Base-by-base conservation (phyloP, 495 filamentous ascomycete species). In the Aspergillus affinis region DNA sequence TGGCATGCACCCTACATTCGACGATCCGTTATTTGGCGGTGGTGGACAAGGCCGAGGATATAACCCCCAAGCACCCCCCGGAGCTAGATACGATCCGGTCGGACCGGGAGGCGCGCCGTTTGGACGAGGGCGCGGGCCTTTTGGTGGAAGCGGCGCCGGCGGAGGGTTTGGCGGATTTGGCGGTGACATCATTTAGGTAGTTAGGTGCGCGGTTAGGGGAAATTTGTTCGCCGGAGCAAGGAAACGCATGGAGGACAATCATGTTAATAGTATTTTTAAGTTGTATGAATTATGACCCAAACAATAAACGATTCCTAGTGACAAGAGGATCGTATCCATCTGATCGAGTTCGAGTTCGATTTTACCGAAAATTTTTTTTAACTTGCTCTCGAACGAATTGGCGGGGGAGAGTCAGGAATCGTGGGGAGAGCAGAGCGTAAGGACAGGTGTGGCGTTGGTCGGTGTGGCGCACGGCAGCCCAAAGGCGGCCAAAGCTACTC, bases 1-100 rank as follows among this genome's bases (percentile, higher is more conserved):
- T 47, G 94, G 94, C 2, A 98, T 98, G 94, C 90, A 97, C 74
- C 94, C 94, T 0, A 95, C 91, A 0, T 93, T 96, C 65, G 91
- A 97, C 67, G 94, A 98, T 72, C 92, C 91, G 27, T 71, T 97
- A 65, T 97, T 97, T 71, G 84, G 82, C 41, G 91, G 90, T 0
- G 90, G 90, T 0, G 79, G 76, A 18, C 80, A 80, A 10, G 73
- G 71, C 30, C 75, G 75, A 26, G 79, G 69, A 4, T 76, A 72
- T 61, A 64, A 74, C 60, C 72, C 74, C 17, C 81, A 77, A 47
- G 78, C 75, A 36, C 83, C 83, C 6, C 80, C 79, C 6, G 88
- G 87, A 29, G 75, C 85, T 23, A 69, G 88, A 64, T 90, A 91
- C 74, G 94, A 97, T 80, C 94, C 93, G 8, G 70, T 91, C 15